phyloP scores from a whole-genome alignment of 129 eudicot species.

The Lonicera japonica region DNA sequence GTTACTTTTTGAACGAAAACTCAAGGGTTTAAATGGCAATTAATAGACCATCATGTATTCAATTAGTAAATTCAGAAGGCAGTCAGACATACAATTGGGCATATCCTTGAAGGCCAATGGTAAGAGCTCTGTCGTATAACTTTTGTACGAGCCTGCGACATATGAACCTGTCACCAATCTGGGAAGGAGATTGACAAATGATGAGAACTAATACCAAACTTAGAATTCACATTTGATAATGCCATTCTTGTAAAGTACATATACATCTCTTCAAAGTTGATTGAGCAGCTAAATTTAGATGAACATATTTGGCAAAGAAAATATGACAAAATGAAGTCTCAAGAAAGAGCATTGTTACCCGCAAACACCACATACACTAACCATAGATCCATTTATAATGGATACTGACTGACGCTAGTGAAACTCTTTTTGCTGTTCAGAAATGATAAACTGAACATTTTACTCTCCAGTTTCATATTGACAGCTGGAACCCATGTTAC shows the following conservation, averaged over 20 bases:
- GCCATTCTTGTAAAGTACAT: neutral
- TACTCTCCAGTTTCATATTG: too few species aligned
- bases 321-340: neutral
- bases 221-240: neutral
- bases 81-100: conserved; percentile 63
- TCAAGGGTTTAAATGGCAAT: neutral
- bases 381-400: too few species aligned
- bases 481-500: too few species aligned
- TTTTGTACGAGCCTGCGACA: conserved; percentile 72
- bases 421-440: too few species aligned
- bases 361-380: neutral
- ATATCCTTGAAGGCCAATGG: conserved; percentile 81
- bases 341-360: neutral
- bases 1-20: neutral
- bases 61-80: conserved; percentile 12
- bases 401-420: too few species aligned
- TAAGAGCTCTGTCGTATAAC: conserved; percentile 78
- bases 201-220: neutral
- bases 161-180: conserved; percentile 87
- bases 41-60: neutral
- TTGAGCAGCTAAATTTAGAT: conserved; percentile 1
- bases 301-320: neutral
- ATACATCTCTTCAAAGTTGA: neutral
- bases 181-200: conserved; percentile 5
- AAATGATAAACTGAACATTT: too few species aligned